Conservation (phyloP, 768 basidiomycete genomes). For the Suillus placidus region DNA sequence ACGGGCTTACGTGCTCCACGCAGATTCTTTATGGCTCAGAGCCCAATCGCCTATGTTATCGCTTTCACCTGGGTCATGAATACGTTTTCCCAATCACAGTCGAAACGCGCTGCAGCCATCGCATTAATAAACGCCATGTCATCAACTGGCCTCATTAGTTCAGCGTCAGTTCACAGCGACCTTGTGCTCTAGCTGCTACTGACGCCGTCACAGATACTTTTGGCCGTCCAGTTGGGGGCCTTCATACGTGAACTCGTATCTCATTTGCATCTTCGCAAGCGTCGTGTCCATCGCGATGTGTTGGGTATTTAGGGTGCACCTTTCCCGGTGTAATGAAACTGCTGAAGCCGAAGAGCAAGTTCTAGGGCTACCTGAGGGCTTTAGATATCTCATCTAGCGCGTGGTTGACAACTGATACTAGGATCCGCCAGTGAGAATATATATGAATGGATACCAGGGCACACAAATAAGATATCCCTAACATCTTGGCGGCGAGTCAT, state of each 20-base stretch:
- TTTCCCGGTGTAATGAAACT: constrained; percentile 42
- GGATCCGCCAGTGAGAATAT: neutral
- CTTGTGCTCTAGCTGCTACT: neutral
- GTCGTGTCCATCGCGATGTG: constrained; percentile 52
- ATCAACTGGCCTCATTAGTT: constrained; percentile 77
- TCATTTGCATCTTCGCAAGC: constrained; percentile 66
- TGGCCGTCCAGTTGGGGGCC: constrained; percentile 75
- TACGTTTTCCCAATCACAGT: constrained; percentile 72
- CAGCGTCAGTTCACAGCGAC: constrained; percentile 57
- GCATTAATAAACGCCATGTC: constrained; percentile 79
- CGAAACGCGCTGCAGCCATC: constrained; percentile 85
- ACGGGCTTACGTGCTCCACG: neutral
- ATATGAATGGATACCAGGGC: neutral
- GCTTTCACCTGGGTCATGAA: constrained; percentile 57
- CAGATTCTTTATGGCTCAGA: constrained; percentile 76
- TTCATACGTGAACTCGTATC: constrained; percentile 67
- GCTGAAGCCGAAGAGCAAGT: constrained; percentile 41
- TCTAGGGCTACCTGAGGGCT: constrained; percentile 38
- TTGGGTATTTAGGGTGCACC: constrained; percentile 46
- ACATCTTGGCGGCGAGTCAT: no score
- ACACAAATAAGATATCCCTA: no score
- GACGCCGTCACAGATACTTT: constrained; percentile 45
- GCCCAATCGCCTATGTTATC: constrained; percentile 67
- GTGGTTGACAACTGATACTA: neutral
- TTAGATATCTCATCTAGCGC: constrained; percentile 47